Base-by-base conservation (phyloP, 345 rosid species). In the Euclidium syriacum region DNA sequence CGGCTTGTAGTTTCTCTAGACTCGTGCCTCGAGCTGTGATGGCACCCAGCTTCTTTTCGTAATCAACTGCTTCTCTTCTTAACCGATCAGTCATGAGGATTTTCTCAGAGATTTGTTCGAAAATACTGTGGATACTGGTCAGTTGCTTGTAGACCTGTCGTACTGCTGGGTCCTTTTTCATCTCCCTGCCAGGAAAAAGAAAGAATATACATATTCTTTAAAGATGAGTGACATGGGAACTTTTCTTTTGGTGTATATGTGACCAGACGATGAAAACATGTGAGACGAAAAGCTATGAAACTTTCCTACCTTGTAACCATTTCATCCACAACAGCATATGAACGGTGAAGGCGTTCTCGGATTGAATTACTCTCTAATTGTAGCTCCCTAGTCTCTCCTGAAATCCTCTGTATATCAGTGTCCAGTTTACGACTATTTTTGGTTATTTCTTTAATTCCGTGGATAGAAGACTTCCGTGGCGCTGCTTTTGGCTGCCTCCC, bases 301-400 rank as follows among this genome's bases (percentile, higher is more conserved):
- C 12, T 12, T 43, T 70, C 49, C 35, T 73, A 84, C 95, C 95
- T 85, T 82, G 78, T 81, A 15, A 85, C 76, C 59, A 86, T 75
- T 66, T 91, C 98, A 76, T 91, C 96, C 15, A 81, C 76, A 49
- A 91, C 79, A 30, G 90, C 82, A 71, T 79, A 85, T 22, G 90
- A 83, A 50, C 96, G 84, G 75, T 85, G 84, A 57, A 91, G 90
- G 56, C 96, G 79, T 62, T 88, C 98, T 76, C 64, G 92, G 50
- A 88, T 85, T 59, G 83, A 78, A 66, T 91, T 91, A 65, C 95
- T 91, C 67, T 91, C 89, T 64, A 85, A 50, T 70, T 91, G 96
- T 58, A 91, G 82, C 74, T 74, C 87, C 79, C 95, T 82, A 12
- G 88, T 91, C 60, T 86, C 96, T 70, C 71, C 76, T 67, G 85